Evolutionary conservation across 768 basidiomycete species (phyloP), one percentile per base, ranked within the genome.

Genomic region (Psilocybe cubensis): DNA sequence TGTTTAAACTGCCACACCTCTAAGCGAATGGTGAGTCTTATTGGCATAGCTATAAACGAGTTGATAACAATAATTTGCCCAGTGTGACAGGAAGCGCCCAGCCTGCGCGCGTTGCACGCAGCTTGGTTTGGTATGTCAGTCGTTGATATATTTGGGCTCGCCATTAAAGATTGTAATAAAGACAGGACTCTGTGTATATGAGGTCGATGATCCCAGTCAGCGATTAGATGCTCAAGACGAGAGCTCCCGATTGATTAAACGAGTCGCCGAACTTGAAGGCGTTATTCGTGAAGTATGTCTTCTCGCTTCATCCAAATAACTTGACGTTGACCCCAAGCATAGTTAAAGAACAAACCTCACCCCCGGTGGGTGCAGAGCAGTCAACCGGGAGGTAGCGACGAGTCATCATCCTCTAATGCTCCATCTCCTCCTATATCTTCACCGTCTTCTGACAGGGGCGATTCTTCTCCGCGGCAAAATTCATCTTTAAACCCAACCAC

Each of bases 111-210:
- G 80, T 12, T 82, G 80, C 57, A 79, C 77, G 2, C 80, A 82
- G 60, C 71, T 82, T n/a, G 80, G 80, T 25, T 66, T 82, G 66
- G 80, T 81, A 58, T 42, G 74, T 6, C 17, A 23, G 7, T 25
- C 54, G 27, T 42, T 45, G 35, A 11, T 38, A 11, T 11, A 4
- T 38, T 24, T 24, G 1, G 23, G 20, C n/a, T n/a, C n/a, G 33
- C 14, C 35, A 24, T 41, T 17, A 31, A 23, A 14, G 40, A 51
- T 35, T 52, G 17, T 41, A 14, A 33, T 60, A 46, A 27, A 91
- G 89, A 92, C 89, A 46, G 91, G 90, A 1, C 76, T 91, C 3
- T 94, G 91, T 66, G 87, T 92, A 9, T 94, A 94, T 63, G 90
- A 94, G 68, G 84, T 92, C 6, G 91, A 92, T 64, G 89, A 91